Evolutionary conservation across 2,329 filamentous ascomycete genomes (phyloP), one percentile per base, ranked within the genome.

Genomic region (Thielaviopsis euricoi): DNA sequence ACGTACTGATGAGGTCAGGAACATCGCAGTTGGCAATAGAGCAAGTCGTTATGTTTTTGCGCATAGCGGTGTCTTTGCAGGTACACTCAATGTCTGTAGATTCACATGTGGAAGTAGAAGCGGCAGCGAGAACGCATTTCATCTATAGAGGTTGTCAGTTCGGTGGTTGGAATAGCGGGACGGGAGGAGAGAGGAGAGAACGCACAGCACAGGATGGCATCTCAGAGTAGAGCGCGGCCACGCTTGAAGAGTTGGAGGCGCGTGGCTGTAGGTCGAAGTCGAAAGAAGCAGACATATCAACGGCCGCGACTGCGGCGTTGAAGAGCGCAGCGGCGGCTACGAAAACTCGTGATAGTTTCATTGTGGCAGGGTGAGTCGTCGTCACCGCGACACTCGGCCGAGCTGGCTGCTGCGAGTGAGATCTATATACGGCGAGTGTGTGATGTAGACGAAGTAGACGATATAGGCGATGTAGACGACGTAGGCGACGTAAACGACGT

Each of bases 161-260:
- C 50, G 46, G n/a, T 1, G 6, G 3, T 1, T 40, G 26, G 4
- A 61, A 58, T 1, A n/a, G 25, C 2, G 13, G 6, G 23, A 46
- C 21, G 0, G 9, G n/a, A 9, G 9, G 7, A 4, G 29, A 46
- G 4, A 3, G 5, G 2, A 9, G 29, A 26, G 22, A 12, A 63
- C 68, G 51, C 62, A 70, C 68, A 46, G 68, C 68, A 63, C 68
- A 70, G 6, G 61, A n/a, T 0, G 68, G 68, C 52, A 69, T 59
- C n/a, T 55, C 29, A 2, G 62, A 55, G 23, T 55, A 43, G 26
- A 55, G 17, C 2, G 46, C 21, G 12, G 52, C 10, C 13, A 43
- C 25, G n/a, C n/a, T 25, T 5, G 52, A 50, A 37, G 57, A 55
- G 46, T 57, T 57, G 19, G 29, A 2, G 43, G 43, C 12, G 43